Evolutionary conservation across 169 alveolate species (phyloP).

Genomic region (Eimeria maxima): DNA sequence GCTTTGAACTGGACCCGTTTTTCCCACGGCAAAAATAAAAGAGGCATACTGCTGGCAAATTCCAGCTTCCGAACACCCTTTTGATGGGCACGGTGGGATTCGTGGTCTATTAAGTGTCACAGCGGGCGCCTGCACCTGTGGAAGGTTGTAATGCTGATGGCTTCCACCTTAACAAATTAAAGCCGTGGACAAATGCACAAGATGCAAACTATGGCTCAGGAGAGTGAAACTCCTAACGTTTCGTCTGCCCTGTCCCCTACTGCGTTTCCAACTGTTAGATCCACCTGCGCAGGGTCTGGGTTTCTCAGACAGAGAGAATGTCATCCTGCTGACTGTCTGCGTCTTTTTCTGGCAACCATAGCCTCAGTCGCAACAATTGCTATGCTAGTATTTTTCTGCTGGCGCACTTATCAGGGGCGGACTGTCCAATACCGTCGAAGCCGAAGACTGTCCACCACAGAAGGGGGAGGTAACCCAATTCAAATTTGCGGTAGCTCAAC

Average conservation of each 20-base stretch:
- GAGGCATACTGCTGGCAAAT: neutral
- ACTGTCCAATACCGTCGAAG: neutral
- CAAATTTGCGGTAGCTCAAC: neutral
- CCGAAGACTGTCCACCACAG: conserved; percentile 4
- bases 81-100: neutral
- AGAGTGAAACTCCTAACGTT: neutral
- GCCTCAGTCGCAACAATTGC: neutral
- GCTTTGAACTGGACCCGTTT: neutral
- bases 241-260: neutral
- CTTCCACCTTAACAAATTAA: neutral
- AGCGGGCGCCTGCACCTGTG: neutral
- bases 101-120: neutral
- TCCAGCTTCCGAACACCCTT: neutral
- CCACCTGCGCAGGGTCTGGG: neutral
- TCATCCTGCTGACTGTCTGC: neutral
- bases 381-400: neutral
- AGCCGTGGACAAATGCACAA: neutral
- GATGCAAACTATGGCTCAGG: neutral
- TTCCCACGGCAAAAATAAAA: neutral
- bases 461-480: neutral
- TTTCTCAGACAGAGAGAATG: neutral
- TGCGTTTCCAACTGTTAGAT: neutral
- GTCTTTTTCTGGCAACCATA: neutral
- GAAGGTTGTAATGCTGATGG: neutral
- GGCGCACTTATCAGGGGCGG: neutral